Base-by-base conservation (phyloP, 352 stramenopile genomes). In the Globisporangium mamillatum region DNA sequence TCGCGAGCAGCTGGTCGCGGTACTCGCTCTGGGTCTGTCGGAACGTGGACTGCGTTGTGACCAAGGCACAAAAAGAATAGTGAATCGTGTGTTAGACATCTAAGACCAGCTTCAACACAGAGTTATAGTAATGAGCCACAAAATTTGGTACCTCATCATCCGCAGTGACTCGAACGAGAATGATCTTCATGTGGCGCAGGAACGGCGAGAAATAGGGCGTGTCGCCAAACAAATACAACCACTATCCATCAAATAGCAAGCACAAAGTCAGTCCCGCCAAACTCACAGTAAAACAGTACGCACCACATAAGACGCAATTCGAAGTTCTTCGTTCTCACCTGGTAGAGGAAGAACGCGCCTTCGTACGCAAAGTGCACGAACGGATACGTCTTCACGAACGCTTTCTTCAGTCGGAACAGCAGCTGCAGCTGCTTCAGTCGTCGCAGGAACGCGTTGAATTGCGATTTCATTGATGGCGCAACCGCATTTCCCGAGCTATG, bases 201-300 rank as follows among this genome's bases (percentile, higher is more conserved):
- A 94, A 89, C 3, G 88, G 88, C 7, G 88, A 91, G 63, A 96
- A 96, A 57, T 90, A 93, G 4, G 80, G 82, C 4, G 88, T 94
- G 52, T 94, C 84, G 27, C 85, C 86, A 72, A 96, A 90, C 63
- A 96, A 63, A 75, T 96, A 96, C 27, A 94, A 65, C 88, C 85
- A 93, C 79, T 96, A 54, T 50, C 6, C 38, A 18, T 25, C 16
- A 27, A 57, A 32, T 3, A 71, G 41, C 4, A 27, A 58, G 16
- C 52, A 50, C 48, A 48, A 4, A 62, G 25, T 66, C 4, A 66
- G 60, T 32, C 3, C 10, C 44, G n/a, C 34, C 32, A 25, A 16
- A 7, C 20, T 10, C 6, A 24, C 18, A 46, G 1, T 50, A 50
- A 20, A n/a, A 18, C 41, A 50, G n/a, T 50, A 50, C 7, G 41